phyloP scores from a whole-genome alignment of 202 grass and related monocot genomes.

The Bolboschoenoplectus hybrid region DNA sequence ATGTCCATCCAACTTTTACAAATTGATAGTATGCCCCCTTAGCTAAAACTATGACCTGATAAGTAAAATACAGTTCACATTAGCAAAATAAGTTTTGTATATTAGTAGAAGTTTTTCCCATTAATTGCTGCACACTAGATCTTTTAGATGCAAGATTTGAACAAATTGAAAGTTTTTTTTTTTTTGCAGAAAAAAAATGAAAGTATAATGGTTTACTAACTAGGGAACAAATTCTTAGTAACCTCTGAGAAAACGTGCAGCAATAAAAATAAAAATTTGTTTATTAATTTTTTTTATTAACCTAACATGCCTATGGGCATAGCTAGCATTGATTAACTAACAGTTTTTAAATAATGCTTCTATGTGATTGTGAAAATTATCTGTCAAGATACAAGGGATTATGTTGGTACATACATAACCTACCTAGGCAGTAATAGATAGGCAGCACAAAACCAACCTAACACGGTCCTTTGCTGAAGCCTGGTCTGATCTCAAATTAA shows the following conservation, averaged over 20 bases:
- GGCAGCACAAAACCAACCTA: conserved; percentile 19
- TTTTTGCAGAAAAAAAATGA: not conserved
- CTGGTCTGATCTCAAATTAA: conserved; percentile 20
- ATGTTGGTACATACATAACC: conserved; percentile 8
- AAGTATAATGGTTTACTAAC: not conserved
- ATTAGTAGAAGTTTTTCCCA: not conserved
- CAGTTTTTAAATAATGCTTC: conserved; percentile 19
- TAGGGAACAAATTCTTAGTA: not conserved
- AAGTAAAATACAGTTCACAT: not conserved
- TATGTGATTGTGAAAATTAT: conserved; percentile 21
- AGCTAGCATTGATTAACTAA: not conserved
- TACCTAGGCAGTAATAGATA: conserved; percentile 17
- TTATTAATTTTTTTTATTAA: not conserved
- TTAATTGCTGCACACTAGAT: not conserved
- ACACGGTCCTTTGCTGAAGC: conserved; percentile 10
- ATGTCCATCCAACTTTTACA: not conserved
- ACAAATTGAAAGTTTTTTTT: not conserved
- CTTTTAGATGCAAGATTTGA: not conserved
- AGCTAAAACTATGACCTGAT: not conserved
- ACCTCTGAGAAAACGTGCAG: not conserved
- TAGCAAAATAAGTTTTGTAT: not conserved
- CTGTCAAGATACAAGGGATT: conserved; percentile 10
- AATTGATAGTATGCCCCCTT: not conserved
- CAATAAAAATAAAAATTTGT: not conserved
- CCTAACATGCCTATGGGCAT: not conserved